Evolutionary conservation across 2,329 filamentous ascomycete species (phyloP), one percentile per base, ranked within the genome.

Genomic region (Fusarium sublunatum): DNA sequence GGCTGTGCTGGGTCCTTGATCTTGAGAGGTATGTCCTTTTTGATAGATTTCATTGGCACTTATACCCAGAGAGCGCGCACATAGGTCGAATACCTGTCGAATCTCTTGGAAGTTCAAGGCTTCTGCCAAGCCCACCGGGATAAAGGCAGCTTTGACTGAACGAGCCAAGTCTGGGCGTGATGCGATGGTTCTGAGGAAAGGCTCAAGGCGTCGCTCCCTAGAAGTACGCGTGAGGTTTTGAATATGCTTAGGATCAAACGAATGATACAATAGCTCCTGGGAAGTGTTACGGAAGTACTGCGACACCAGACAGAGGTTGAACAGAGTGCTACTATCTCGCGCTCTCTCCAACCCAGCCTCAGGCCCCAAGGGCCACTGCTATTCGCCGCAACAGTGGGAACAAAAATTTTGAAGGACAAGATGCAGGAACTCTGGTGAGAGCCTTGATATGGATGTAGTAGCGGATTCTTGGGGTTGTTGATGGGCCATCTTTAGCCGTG

Each of bases 151-250:
- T 6, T 36, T 55, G n/a, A 59, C 55, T 5, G 31, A 15, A 8
- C 35, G 49, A 3, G 40, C 58, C 5, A 61, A 15, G 13, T 55
- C 49, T 1, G 44, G 49, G 2, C 55, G 58, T 3, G 45, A 39
- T 2, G 58, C 39, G 7, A 61, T 6, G 7, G 53, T 53, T 7
- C 7, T 9, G 1, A 61, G 43, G 13, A 61, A 61, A 9, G 58
- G 53, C 11, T 49, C 53, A 1, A 61, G 25, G 2, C 58, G 34
- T 28, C 42, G 9, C 22, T 35, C 1, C 32, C 42, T 53, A 4
- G 1, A 1, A 22, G 26, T 15, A 1, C 15, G 26, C 5, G 9
- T 7, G 4, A 11, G 29, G 9, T 4, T 8, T 13, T 15, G 35
- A 19, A 1, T n/a, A 5, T 11, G 2, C 0, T 2, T 2, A 25